A percentile compares a stretch with the other conserved stretches of the same genome.
phyloP scores from a whole-genome alignment of 805 yeast genomes.

The Candida berthetii region DNA sequence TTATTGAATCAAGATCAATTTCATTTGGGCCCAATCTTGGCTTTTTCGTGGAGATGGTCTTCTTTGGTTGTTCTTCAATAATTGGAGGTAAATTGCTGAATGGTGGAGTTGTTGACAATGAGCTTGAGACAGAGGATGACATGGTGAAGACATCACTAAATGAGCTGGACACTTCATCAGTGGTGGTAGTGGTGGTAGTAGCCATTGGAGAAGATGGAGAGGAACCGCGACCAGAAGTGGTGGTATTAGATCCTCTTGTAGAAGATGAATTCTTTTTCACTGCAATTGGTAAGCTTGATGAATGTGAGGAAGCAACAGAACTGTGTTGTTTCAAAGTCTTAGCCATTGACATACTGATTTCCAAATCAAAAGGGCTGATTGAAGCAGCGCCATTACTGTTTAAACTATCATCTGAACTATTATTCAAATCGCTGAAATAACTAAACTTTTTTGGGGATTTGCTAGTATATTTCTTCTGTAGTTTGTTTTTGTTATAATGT shows the following conservation, averaged over 20 bases:
- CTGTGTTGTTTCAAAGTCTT: conserved; percentile 18
- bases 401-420: conserved; percentile 9
- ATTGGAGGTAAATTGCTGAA: conserved; percentile 15
- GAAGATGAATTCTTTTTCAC: not conserved
- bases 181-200: not conserved
- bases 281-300: not conserved
- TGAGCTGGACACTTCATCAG: conserved; percentile 17
- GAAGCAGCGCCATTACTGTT: conserved; percentile 1
- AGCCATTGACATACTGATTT: conserved; percentile 26
- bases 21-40: conserved; percentile 11
- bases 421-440: conserved; percentile 2
- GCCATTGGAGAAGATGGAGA: conserved; percentile 5
- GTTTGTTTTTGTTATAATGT: conserved; percentile 5
- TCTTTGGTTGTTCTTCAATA: conserved; percentile 11
- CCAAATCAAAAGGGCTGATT: conserved; percentile 20
- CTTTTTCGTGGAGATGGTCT: not conserved
- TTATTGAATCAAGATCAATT: conserved; percentile 54
- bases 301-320: not conserved
- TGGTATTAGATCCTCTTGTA: conserved; percentile 1
- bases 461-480: conserved; percentile 9
- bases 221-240: not conserved
- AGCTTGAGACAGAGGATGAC: conserved; percentile 15
- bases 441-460: conserved; percentile 13
- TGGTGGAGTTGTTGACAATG: conserved; percentile 19
- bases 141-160: conserved; percentile 21